Percentiles rank a stretch among this genome's conserved stretches.
These are phyloP conservation scores for Ophiostoma tasmaniense DNA, from an alignment of 2,329 filamentous ascomycete species.

Conservation along the genomic window DNA sequence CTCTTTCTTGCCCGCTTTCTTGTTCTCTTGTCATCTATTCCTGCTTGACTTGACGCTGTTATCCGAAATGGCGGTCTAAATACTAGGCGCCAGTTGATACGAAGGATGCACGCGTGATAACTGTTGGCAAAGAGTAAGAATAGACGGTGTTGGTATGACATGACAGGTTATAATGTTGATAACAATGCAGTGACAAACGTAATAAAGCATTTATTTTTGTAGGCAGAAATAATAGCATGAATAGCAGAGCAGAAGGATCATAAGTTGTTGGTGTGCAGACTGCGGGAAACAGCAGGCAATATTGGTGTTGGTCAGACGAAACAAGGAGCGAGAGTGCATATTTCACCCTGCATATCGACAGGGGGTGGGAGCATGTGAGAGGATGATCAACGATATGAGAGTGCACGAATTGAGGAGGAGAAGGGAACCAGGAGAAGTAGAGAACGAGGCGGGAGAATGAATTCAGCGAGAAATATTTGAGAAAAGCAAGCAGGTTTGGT, in stretches of 20 bases:
- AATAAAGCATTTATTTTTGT: background rate
- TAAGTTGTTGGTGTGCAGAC: background rate
- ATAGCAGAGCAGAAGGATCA: background rate
- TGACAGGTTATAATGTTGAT: background rate
- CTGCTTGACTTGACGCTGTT: background rate
- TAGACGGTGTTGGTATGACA: background rate
- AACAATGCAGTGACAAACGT: background rate
- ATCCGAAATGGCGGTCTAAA: background rate
- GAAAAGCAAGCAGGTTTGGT: background rate
- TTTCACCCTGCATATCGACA: background rate
- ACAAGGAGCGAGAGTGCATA: background rate
- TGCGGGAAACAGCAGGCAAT: background rate
- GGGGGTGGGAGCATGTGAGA: background rate
- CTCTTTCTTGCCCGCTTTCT: background rate
- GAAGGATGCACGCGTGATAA: background rate
- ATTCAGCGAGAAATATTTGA: background rate
- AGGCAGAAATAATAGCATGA: background rate
- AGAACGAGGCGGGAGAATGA: background rate
- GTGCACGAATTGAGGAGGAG: background rate
- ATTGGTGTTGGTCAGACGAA: background rate
- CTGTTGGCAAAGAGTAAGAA: background rate
- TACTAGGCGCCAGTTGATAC: background rate
- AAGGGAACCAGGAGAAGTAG: background rate
- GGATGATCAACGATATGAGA: background rate
- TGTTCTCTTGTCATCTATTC: background rate